These are phyloP conservation scores for Amanita pseudoporphyria DNA, from an alignment of 768 basidiomycete species.

Conservation along the genomic window DNA sequence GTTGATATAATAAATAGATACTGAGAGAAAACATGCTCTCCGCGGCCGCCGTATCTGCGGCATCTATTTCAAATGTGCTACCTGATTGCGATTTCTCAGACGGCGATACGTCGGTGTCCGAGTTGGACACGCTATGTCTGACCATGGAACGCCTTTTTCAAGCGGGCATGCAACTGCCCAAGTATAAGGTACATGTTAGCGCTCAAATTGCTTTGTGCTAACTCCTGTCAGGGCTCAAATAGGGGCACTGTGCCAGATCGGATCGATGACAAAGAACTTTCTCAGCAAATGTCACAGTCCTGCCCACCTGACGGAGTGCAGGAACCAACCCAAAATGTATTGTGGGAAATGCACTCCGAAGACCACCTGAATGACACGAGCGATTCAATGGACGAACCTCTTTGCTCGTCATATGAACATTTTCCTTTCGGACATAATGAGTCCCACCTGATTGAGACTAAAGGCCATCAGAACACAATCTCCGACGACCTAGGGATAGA, in stretches of 20 bases:
- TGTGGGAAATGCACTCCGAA: neutral
- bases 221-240: neutral
- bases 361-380: neutral
- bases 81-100: constrained; percentile 11
- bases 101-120: constrained; percentile 14
- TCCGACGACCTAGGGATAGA: neutral
- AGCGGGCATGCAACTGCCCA: constrained; percentile 28
- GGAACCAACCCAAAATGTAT: neutral
- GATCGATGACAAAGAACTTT: constrained; percentile 9
- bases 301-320: constrained; percentile 1
- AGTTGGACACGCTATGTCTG: constrained; percentile 27
- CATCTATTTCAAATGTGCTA: constrained; percentile 20
- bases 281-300: constrained; percentile 4
- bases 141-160: constrained; percentile 37
- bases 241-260: neutral
- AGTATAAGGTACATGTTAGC: constrained; percentile 34
- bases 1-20: constrained; percentile 13
- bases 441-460: neutral
- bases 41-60: constrained; percentile 15
- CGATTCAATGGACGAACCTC: neutral
- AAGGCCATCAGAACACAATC: neutral
- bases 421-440: neutral
- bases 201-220: neutral
- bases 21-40: constrained; percentile 21
- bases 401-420: neutral